Base-by-base conservation (phyloP, 2,329 filamentous ascomycete species). In the Pestalotiopsis sp. region DNA sequence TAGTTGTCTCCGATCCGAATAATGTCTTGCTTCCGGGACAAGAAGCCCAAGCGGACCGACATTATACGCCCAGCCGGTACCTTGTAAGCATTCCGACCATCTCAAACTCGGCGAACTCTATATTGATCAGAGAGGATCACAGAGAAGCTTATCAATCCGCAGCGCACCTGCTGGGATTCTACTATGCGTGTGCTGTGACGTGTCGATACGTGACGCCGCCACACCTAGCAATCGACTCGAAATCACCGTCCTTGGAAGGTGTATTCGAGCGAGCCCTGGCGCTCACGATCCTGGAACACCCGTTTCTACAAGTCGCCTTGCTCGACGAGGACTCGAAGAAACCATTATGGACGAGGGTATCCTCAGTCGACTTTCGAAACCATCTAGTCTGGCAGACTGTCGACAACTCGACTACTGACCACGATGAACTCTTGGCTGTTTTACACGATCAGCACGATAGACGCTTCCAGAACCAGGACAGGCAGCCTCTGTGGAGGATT, bases 401-500 rank as follows among this genome's bases (percentile, higher is more conserved):
- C 17, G 58, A 39, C 4, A 9, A 17, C 3, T 13, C 27, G 0
- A 65, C 63, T 2, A 68, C 71, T 60, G 64, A 60, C 23, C 66
- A 68, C 3, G 31, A 62, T 3, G 23, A 20, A 3, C 20, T 71
- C 1, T 2, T 65, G 0, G 14, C 63, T 1, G 39, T 58, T 3
- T 20, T 71, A 3, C 20, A 66, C 12, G 23, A 64, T 4, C 49
- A 72, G 20, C 66, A 74, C n/a, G 58, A 70, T 56, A 66, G 5
- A 1, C 69, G 59, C 52, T 79, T 76, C 39, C 52, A 59, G 2
- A 39, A 74, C 20, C 66, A 72, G 13, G 74, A 75, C 45, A 71
- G 71, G 1, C 70, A 64, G 25, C 77, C 76, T 6, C 72, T 70
- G 0, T 79, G 77, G 77, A 73, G 72, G 27, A 14, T 75, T 1